Base-by-base conservation (phyloP, 352 stramenopile genomes). In the Peronospora belbahrii region DNA sequence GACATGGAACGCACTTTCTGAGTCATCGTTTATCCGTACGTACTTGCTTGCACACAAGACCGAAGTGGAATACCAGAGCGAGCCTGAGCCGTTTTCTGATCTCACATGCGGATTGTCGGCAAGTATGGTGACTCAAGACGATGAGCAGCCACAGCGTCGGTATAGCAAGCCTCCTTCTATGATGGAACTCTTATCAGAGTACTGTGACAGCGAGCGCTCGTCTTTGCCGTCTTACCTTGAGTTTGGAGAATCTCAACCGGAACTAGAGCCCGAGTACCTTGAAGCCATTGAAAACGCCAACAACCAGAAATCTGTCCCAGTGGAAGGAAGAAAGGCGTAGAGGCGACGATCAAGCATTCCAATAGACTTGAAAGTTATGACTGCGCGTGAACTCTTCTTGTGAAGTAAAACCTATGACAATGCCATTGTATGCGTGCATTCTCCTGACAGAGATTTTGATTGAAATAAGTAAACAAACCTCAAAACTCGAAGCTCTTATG, bases 131-230 rank as follows among this genome's bases (percentile, higher is more conserved):
- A 63, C 45, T 1, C 48, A 52, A 27, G 43, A 62, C 30, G 43
- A 58, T 20, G 49, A 48, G 10, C 55, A 36, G 22, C 32, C 32
- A 5, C 51, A 34, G 6, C 42, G 61, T 52, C 57, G 53, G 7
- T 79, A 77, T 35, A 60, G 61, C 19, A 62, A 75, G 20, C 43
- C 40, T 39, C 37, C 48, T 10, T 84, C 73, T 24, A 52, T 81
- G 2, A 68, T 68, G 1, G 68, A 85, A 42, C 62, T 88, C 28
- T 68, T 88, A 56, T 81, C 76, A 0, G 71, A 84, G 46, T 83
- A 85, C 42, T 58, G 51, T 23, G 60, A 54, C 39, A 59, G 52
- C 14, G 50, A 63, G 5, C 53, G 57, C 8, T 72, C 62, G 35
- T 68, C 51, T 13, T 18, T 65, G 4, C 54, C 49, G 20, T 65